These are phyloP conservation scores for Xanthoconium separans DNA, from an alignment of 1,284 basidiomycete genomes.

Conservation along the genomic window DNA sequence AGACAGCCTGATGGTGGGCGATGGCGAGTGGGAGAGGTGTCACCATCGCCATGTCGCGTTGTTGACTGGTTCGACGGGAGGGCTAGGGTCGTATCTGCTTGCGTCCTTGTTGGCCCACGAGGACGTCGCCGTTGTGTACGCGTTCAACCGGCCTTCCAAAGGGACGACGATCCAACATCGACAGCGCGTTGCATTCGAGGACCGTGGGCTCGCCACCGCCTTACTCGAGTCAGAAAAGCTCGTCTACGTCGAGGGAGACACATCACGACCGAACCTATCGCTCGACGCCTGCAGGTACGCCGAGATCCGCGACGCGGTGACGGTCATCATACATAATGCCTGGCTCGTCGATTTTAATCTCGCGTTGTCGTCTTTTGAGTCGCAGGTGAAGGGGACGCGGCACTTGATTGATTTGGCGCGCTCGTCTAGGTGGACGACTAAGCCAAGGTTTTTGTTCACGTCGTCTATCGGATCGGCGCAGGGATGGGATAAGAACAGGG, in stretches of 20 bases:
- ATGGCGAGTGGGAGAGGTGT: no score
- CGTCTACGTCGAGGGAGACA: slow-evolving; percentile 29
- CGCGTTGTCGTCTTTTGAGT: slow-evolving; percentile 4
- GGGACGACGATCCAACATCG: slow-evolving; percentile 15
- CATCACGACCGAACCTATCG: slow-evolving; percentile 22
- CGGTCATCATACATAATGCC: slow-evolving; percentile 5
- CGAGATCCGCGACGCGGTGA: slow-evolving; percentile 21
- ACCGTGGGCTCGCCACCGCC: slow-evolving; percentile 30
- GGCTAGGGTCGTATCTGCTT: slow-evolving; percentile 31
- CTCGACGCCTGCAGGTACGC: slow-evolving; percentile 21
- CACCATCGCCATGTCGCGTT: slow-evolving; percentile 16
- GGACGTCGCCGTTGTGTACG: slow-evolving; percentile 29
- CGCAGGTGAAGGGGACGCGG: neutral
- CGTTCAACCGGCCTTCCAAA: slow-evolving; percentile 29
- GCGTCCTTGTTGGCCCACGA: slow-evolving; percentile 16
- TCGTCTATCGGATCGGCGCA: no score
- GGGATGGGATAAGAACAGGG: no score
- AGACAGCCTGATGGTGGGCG: no score
- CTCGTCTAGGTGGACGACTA: no score
- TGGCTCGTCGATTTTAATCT: slow-evolving; percentile 12
- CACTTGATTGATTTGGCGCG: no score
- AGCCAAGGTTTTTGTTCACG: no score
- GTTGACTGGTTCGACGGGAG: slow-evolving; percentile 33
- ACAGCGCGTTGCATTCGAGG: slow-evolving; percentile 30
- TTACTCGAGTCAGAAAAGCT: slow-evolving; percentile 33